Percentiles rank a stretch among this genome's conserved stretches.
Conservation (phyloP, 805 yeast species). For the Zygoascus flipseniorum region DNA sequence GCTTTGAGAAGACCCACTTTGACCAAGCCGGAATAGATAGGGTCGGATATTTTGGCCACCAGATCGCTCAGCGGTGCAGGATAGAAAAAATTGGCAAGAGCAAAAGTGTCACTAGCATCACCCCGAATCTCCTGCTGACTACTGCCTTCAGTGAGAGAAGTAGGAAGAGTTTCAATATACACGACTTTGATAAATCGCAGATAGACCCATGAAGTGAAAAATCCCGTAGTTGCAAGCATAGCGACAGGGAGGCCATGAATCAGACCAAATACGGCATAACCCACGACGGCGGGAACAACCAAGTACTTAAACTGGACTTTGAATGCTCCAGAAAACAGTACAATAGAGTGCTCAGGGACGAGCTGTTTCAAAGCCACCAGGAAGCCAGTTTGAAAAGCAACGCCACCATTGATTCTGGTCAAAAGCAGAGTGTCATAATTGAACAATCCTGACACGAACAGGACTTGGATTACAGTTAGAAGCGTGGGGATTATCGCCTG, state of each 20-base stretch:
- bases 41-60: slow-evolving; percentile 40
- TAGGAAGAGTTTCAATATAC: slow-evolving; percentile 39
- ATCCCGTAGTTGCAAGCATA: slow-evolving; percentile 33
- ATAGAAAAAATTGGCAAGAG: slow-evolving; percentile 67
- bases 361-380: slow-evolving; percentile 60
- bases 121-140: slow-evolving; percentile 41
- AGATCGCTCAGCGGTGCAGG: slow-evolving; percentile 52
- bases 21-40: slow-evolving; percentile 34
- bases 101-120: slow-evolving; percentile 87
- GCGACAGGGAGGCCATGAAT: slow-evolving; percentile 7
- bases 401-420: slow-evolving; percentile 38
- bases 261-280: slow-evolving; percentile 22
- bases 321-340: slow-evolving; percentile 38
- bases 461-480: slow-evolving; percentile 24
- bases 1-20: slow-evolving; percentile 47
- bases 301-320: slow-evolving; percentile 37
- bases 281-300: slow-evolving; percentile 31
- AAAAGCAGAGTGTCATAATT: slow-evolving; percentile 15
- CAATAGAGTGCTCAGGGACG: slow-evolving; percentile 52
- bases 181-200: slow-evolving; percentile 67
- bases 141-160: slow-evolving; percentile 12
- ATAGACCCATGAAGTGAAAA: slow-evolving; percentile 65
- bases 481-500: slow-evolving; percentile 32
- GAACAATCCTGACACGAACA: slow-evolving; percentile 14
- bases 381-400: slow-evolving; percentile 47